Evolutionary conservation across 108 stramenopile species (phyloP), one percentile per base, ranked within the genome.

Genomic region (Skeletonema menzelii): DNA sequence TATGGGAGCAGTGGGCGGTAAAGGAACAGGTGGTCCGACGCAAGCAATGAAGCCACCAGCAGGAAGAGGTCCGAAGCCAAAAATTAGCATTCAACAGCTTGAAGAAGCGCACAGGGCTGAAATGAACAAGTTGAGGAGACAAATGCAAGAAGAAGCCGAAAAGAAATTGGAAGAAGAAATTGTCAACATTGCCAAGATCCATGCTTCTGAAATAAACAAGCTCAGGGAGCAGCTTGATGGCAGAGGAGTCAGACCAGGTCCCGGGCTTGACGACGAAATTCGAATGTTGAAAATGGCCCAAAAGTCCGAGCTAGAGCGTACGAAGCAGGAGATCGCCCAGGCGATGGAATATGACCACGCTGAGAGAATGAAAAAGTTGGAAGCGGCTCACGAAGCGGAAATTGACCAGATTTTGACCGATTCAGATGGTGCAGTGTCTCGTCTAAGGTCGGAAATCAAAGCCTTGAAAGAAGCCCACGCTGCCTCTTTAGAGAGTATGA

Each of bases 81-180:
- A 64, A 73, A 19, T 46, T 65, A 20, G 37, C n/a, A 57, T 65
- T 56, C 27, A 32, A 5, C 22, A 64, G 27, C 56, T 73, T 22
- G 65, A 58, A 37, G 30, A 65, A 47, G 65, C 34, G 40, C 65
- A 73, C 27, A 64, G 65, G 57, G 56, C 63, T n/a, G 72, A 73
- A 19, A 73, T 73, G 47, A 27, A 76, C 12, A 20, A 27, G 27
- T n/a, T 70, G 75, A 63, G 60, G 59, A 37, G 53, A n/a, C 19
- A 37, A 26, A 27, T 62, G 63, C 30, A 63, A 27, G 38, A 59
- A 27, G 32, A 59, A 6, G 70, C 58, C 14, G 62, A 60, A 26
- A 32, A 7, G 31, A 72, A 53, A 53, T 63, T 72, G 70, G 53
- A 72, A 63, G 61, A 63, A 28, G 49, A 62, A 31, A n/a, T 63